Evolutionary conservation across 2,329 filamentous ascomycete species (phyloP), one percentile per base, ranked within the genome.

Genomic region (Gaeumannomyces tritici): DNA sequence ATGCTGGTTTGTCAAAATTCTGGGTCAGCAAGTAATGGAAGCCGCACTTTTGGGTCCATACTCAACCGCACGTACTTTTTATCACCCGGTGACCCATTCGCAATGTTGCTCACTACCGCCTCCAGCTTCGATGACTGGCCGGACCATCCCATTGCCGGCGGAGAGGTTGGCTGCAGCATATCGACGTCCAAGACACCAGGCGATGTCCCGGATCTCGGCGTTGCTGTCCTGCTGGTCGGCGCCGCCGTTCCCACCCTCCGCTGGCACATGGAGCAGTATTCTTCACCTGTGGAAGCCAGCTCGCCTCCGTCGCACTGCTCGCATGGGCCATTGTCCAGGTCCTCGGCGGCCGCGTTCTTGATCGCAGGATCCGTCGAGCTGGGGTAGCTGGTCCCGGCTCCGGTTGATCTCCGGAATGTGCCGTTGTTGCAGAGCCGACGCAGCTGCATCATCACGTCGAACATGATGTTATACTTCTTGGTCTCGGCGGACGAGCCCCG

Each of bases 371-470:
- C 55, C 4, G 4, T 57, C 15, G 18, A 26, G 55, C 24, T 21
- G 13, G 12, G 13, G 11, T 18, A 27, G 5, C 21, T 13, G 26
- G 8, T 4, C 9, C 78, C 78, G 80, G 1, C 31, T 31, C 31
- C 75, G 77, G 57, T 79, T 77, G 0, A 67, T 70, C n/a, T n/a
- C 70, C 47, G 79, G 65, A 72, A 78, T 0, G 80, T 82, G 0
- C 79, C 79, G 64, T 81, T 79, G 62, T 82, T 81, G 67, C 79
- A 81, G 1, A 82, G 64, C 7, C 80, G 55, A 13, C 55, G 13
- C 55, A 21, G 76, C 0, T 79, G 74, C 15, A 82, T 76, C 71
- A 57, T 68, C 66, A 21, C 8, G 8, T 3, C 71, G 72, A 7
- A 73, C 71, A n/a, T 73, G 71, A 31, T 80, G 73, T 9, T 68